These are phyloP conservation scores for Xylariaceae sp. DNA, from an alignment of 2,329 filamentous ascomycete genomes.

Conservation along the genomic window DNA sequence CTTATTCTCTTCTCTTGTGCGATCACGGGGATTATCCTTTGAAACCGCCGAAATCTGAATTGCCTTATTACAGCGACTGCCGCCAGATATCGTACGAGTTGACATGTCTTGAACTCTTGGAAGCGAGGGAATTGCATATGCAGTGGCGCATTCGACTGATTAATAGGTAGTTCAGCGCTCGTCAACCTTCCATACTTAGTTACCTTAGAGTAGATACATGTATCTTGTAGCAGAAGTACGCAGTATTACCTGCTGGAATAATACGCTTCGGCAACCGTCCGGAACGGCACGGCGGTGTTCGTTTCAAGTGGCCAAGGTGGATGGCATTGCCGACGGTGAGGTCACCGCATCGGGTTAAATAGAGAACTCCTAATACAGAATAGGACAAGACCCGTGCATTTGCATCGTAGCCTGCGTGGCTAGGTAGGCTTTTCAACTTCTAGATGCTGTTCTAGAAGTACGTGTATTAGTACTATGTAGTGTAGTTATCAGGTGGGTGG, in stretches of 20 bases:
- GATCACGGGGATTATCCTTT: too few species aligned
- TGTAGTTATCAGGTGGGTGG: too few species aligned
- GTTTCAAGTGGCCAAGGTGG: not conserved
- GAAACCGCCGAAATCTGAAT: too few species aligned
- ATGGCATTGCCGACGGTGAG: not conserved
- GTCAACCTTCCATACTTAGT: not conserved
- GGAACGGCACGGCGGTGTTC: not conserved
- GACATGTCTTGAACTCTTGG: not conserved
- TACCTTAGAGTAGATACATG: too few species aligned
- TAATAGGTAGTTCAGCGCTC: not conserved
- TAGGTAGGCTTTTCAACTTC: not conserved
- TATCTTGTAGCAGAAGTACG: not conserved
- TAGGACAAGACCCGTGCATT: not conserved
- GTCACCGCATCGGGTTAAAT: not conserved
- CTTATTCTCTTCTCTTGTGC: too few species aligned
- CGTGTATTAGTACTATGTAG: not conserved
- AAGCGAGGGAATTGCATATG: conserved; percentile 6
- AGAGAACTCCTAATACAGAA: not conserved
- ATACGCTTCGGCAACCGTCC: not conserved
- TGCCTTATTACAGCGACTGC: too few species aligned
- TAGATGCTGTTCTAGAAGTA: not conserved
- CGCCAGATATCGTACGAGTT: not conserved
- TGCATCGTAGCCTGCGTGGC: not conserved
- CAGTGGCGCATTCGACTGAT: conserved; percentile 5
- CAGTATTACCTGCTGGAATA: too few species aligned